Base-by-base conservation (phyloP, 1,139 yeast species). In the Suhomyces coccinellae region DNA sequence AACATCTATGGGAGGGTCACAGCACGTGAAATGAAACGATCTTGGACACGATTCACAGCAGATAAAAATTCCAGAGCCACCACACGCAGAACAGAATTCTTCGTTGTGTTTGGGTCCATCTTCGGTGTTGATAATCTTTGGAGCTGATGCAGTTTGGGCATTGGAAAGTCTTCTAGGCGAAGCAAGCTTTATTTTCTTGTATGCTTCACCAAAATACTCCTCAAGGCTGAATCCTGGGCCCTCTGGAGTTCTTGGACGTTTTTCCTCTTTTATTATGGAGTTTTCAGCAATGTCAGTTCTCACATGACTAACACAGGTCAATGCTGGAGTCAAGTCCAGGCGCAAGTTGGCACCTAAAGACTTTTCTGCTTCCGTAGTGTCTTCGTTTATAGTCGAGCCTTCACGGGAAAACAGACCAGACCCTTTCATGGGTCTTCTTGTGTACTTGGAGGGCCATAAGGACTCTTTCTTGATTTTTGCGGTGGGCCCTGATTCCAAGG, bases 1-100 rank as follows among this genome's bases (percentile, higher is more conserved):
- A 35, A 80, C 75, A 51, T 86, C 93, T 22, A 86, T 66, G 0
- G 99, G 98, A 2, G 98, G 98, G 55, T 88, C 87, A 51, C 93
- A 80, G 62, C 99, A 93, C 11, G 87, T 75, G 59, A 93, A 89
- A 61, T 93, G 99, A 63, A 91, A 93, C 1, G 97, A 87, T 57
- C 78, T 79, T 0, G 97, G 97, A 64, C 99, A 93, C 2, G 87
- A 75, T 55, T 93, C 99, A 67, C 99, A 93, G 65, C 98, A 93
- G 27, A 93, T 73, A 53, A 93, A 89, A 32, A 87, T 75, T 8
- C 99, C 99, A 0, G 91, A 73, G 24, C 90, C 89, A 1, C 95
- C 90, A 66, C 99, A 93, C 0, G 95, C 77, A 20, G 87, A 74
- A 59, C 99, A 93, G 61, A 77, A 90, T 63, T 93, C 99, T 53